These are phyloP conservation scores for Sporobolomyces roseus DNA, from an alignment of 768 basidiomycete species.

Conservation along the genomic window DNA sequence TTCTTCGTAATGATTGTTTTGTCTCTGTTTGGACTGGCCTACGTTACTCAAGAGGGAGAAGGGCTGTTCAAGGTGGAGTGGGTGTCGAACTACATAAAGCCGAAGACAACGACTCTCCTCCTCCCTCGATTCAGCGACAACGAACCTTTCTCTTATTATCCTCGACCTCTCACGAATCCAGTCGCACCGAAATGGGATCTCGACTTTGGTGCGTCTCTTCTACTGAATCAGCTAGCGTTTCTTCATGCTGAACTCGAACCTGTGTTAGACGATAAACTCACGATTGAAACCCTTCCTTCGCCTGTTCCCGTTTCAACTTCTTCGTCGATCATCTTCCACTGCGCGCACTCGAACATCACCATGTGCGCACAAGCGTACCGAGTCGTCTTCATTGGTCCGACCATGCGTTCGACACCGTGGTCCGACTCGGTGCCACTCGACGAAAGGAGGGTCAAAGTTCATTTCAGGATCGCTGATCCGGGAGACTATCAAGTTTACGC, in stretches of 20 bases:
- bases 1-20: neutral
- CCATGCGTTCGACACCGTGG: slow-evolving; percentile 8
- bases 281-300: slow-evolving; percentile 5
- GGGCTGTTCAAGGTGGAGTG: neutral
- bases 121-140: neutral
- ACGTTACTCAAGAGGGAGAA: neutral
- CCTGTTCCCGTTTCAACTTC: neutral
- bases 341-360: slow-evolving; percentile 7
- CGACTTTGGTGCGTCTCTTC: slow-evolving; percentile 5
- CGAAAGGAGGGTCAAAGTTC: slow-evolving; percentile 14
- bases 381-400: slow-evolving; percentile 20
- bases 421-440: neutral
- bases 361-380: slow-evolving; percentile 21
- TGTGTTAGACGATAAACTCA: slow-evolving; percentile 19
- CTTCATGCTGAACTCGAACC: neutral
- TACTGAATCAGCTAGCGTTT: too few relatives aligned
- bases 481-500: slow-evolving; percentile 18
- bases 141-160: neutral
- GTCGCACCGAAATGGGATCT: neutral
- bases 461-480: slow-evolving; percentile 8
- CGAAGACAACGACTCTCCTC: neutral
- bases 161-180: slow-evolving; percentile 3
- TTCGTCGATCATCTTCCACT: slow-evolving; percentile 25
- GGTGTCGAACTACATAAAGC: too few relatives aligned
- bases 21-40: neutral